These are phyloP conservation scores for Diaporthe batatas DNA, from an alignment of 2,329 filamentous ascomycete species.

Conservation along the genomic window DNA sequence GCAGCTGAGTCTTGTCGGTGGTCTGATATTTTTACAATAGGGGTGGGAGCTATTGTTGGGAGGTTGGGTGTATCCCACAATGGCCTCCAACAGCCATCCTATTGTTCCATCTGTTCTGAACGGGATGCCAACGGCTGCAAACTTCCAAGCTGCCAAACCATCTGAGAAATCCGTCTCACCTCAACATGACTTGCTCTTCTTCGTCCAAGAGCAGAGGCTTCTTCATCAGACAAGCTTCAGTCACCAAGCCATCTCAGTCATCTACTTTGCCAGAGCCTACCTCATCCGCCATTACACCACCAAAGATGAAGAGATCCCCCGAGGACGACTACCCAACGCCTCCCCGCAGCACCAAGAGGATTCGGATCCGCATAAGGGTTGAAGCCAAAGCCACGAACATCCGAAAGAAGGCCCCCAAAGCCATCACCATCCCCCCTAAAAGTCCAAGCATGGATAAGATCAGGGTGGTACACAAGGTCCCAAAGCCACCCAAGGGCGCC, in stretches of 20 bases:
- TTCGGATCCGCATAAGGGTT: not conserved
- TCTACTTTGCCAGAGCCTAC: not conserved
- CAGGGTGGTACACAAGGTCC: not conserved
- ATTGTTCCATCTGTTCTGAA: slow-evolving; percentile 16
- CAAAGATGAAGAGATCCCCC: slow-evolving; percentile 16
- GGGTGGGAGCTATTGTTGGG: not conserved
- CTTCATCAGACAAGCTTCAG: not conserved
- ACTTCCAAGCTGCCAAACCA: not conserved
- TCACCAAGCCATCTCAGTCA: slow-evolving; percentile 1
- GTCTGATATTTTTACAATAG: not conserved
- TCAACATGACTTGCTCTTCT: not conserved
- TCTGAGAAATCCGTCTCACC: not conserved
- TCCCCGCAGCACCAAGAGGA: slow-evolving; percentile 9
- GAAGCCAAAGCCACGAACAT: not conserved
- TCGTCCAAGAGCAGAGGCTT: not conserved
- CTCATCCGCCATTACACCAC: not conserved
- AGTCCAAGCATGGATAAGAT: not conserved
- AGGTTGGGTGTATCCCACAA: not conserved
- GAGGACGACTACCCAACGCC: slow-evolving; percentile 4
- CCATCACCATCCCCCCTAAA: not conserved
- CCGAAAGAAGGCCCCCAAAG: not conserved
- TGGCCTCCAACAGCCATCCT: not conserved
- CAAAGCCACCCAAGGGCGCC: not conserved
- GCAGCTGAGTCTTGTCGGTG: not conserved
- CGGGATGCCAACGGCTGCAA: not conserved